Base-by-base conservation (phyloP, 2,329 filamentous ascomycete species). In the Eutypa lata region DNA sequence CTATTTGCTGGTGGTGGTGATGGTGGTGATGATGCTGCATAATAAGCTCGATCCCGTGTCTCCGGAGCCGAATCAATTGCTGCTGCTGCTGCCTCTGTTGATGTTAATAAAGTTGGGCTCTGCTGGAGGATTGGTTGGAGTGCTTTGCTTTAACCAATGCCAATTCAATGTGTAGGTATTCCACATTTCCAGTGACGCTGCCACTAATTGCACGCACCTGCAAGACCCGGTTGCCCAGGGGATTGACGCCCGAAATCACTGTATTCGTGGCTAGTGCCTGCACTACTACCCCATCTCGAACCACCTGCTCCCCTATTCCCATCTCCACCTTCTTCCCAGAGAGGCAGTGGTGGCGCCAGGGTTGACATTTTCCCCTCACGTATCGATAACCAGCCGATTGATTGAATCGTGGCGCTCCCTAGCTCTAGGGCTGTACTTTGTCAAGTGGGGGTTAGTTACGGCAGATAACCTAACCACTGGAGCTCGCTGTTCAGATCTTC, bases 291-390 rank as follows among this genome's bases (percentile, higher is more conserved):
- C 46, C 14, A 7, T 16, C 42, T 2, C 21, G 42, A 45, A 18
- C 42, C 22, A 45, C 42, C 7, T n/a, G n/a, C 16, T 57, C 62
- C 60, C 63, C 63, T 65, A 63, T 64, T 65, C 53, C 61, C 59
- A 53, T 52, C 38, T 28, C 22, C 42, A 18, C 14, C 22, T 24
- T 24, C 2, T 7, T 6, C 42, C 42, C 21, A 28, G 38, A 42
- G 18, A 19, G 38, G 38, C 16, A 21, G 18, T 10, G n/a, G 38
- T 31, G 38, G 18, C 38, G 18, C 38, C 38, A 42, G 38, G n/a
- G n/a, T 42, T 19, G 18, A 1, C 18, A 10, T n/a, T 31, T 31
- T 31, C 26, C 26, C 26, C 26, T 31, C 26, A 31, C 26, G 26
- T 31, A 31, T 10, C 26, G 5, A 31, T 31, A 31, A 5, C 26